A percentile compares a stretch with the other conserved stretches of the same genome.
Evolutionary conservation across 1,139 yeast species (phyloP).

Genomic region (Suhomyces maxii): DNA sequence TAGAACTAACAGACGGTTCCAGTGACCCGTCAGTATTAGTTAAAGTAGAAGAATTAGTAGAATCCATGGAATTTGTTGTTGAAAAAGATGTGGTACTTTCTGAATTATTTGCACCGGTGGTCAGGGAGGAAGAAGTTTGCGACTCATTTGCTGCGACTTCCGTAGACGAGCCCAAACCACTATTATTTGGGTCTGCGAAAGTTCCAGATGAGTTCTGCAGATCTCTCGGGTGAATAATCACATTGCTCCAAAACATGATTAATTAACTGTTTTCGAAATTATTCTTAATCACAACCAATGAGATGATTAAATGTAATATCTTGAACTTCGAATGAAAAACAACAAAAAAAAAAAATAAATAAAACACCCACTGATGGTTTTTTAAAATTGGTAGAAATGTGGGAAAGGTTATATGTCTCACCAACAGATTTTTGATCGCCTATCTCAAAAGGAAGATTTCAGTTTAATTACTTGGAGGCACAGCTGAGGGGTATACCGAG

Average conservation of each 20-base stretch:
- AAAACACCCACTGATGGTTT: too few species aligned
- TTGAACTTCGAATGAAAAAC: too few species aligned
- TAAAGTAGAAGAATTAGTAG: background rate
- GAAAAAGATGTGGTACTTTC: background rate
- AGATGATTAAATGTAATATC: too few species aligned
- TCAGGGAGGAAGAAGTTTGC: background rate
- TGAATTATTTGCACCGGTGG: background rate
- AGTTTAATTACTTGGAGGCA: background rate
- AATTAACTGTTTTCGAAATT: too few species aligned
- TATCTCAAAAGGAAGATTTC: background rate
- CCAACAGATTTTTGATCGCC: too few species aligned
- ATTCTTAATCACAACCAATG: background rate
- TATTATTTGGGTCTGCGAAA: background rate
- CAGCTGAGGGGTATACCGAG: background rate
- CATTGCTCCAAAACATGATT: background rate
- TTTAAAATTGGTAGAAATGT: too few species aligned
- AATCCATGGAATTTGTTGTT: background rate
- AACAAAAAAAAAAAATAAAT: too few species aligned
- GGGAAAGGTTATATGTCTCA: too few species aligned
- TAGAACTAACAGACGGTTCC: background rate
- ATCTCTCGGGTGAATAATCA: background rate
- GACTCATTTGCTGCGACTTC: background rate
- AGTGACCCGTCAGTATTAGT: background rate
- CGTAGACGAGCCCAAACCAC: background rate
- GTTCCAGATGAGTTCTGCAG: constrained; percentile 1